phyloP scores from a whole-genome alignment of 306 rosid species.

The Prunus kanzakura region DNA sequence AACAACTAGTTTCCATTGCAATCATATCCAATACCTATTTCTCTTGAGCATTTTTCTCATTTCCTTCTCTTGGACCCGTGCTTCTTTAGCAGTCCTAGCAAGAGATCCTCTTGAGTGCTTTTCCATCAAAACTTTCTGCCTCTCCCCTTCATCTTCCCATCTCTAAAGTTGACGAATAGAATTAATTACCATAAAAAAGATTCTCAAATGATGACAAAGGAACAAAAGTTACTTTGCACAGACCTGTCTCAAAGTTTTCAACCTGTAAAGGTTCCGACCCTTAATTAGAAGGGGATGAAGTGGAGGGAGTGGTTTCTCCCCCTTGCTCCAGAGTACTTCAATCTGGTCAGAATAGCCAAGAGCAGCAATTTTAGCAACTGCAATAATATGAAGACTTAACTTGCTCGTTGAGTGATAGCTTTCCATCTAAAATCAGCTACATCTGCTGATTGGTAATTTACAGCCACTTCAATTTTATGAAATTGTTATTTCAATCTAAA shows the following conservation, averaged over 20 bases:
- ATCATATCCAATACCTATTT: constrained; percentile 43
- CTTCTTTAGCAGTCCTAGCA: constrained; percentile 73
- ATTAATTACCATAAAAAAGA: constrained; percentile 14
- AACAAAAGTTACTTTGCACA: constrained; percentile 14
- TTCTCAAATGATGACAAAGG: constrained; percentile 1
- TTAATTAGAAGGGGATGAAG: constrained; percentile 77
- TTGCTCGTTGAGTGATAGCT: neutral
- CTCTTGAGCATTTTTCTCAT: constrained; percentile 33
- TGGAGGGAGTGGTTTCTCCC: constrained; percentile 79
- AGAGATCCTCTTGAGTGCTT: constrained; percentile 74
- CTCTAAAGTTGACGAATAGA: constrained; percentile 35
- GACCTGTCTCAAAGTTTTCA: constrained; percentile 93
- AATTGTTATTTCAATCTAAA: neutral
- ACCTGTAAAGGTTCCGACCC: constrained; percentile 86
- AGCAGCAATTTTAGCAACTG: constrained; percentile 9
- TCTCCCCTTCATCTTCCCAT: constrained; percentile 73
- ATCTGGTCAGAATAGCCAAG: constrained; percentile 45
- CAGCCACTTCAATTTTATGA: neutral
- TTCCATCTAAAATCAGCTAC: neutral
- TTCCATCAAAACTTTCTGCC: constrained; percentile 61
- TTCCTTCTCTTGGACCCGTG: constrained; percentile 58
- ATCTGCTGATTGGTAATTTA: neutral
- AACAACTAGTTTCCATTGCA: neutral
- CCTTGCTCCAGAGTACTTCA: constrained; percentile 96
- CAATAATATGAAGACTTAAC: neutral